phyloP scores from a whole-genome alignment of 108 stramenopile species.

The Cyclotella kingstonii region DNA sequence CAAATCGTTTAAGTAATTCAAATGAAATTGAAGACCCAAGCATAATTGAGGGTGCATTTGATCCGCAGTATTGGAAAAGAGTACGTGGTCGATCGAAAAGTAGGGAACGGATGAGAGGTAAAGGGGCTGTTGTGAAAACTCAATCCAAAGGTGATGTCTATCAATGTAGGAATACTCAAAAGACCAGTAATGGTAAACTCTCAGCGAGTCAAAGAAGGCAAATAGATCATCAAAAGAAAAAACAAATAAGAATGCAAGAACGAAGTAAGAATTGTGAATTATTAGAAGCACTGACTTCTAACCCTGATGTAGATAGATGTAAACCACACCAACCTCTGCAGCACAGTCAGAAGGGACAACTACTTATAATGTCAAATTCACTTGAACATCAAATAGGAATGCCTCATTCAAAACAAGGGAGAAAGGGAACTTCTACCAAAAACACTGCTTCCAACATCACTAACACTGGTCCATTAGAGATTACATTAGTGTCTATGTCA shows the following conservation, averaged over 20 bases:
- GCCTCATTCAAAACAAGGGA: background rate
- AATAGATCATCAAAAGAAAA: no score
- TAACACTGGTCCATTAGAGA: background rate
- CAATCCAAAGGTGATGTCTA: background rate
- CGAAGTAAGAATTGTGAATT: no score
- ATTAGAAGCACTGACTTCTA: no score
- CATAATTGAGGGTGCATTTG: background rate
- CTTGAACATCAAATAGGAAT: background rate
- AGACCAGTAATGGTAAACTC: no score
- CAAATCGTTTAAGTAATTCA: background rate
- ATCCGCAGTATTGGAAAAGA: background rate
- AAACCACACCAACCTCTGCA: no score
- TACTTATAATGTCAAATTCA: background rate
- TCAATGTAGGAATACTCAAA: background rate
- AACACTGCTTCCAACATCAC: background rate
- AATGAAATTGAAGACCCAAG: background rate
- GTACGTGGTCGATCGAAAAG: background rate
- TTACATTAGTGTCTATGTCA: background rate
- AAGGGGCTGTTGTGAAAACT: background rate
- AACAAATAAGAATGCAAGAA: no score
- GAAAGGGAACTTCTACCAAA: background rate
- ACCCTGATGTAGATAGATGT: no score
- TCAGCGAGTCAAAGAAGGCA: no score
- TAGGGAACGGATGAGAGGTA: background rate
- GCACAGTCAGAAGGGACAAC: no score